Evolutionary conservation across 1,284 basidiomycete genomes (phyloP), one percentile per base, ranked within the genome.

Genomic region (Butyriboletus appendiculatus): DNA sequence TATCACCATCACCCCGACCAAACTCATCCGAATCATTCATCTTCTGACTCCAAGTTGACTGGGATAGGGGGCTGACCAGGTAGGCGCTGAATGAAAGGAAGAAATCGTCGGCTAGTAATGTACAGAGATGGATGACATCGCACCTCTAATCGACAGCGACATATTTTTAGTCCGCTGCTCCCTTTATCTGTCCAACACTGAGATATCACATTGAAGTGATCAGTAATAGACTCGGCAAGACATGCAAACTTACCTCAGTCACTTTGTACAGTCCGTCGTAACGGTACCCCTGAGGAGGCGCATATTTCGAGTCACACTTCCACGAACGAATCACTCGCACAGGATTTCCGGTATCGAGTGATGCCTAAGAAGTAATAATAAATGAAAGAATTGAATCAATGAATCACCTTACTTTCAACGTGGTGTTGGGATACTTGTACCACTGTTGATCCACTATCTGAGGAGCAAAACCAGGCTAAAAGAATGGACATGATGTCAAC

Each of bases 201-300:
- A 7, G 6, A 40, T 12, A 32, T 32, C 30, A 28, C 10, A 32
- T 26, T 18, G 15, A 30, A 45, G 32, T 34, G 11, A 45, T 64
- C 5, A 50, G 24, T 6, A 34, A 16, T 35, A 1, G 15, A 34
- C 1, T 11, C 11, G 16, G 35, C 2, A 18, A 39, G 5, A 35
- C 4, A 9, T 30, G 16, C 8, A 48, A 34, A 39, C 58, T 45
- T 35, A 68, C 66, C 8, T 37, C 35, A 6, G 50, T 26, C 6
- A 67, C 49, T 26, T 28, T 64, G 48, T 71, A 71, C 2, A 70
- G 33, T 14, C 66, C 66, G 30, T 71, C 69, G 20, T 71, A 68
- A 10, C 69, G 68, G 24, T 56, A 60, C 12, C 66, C 66, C 0
- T 28, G 4, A 0, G 18, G 7, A 12, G 66, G 66, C 8, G 68